Percentiles rank a stretch among this genome's conserved stretches.
phyloP scores from a whole-genome alignment of 768 basidiomycete genomes.

The Pleurotus cornucopiae region DNA sequence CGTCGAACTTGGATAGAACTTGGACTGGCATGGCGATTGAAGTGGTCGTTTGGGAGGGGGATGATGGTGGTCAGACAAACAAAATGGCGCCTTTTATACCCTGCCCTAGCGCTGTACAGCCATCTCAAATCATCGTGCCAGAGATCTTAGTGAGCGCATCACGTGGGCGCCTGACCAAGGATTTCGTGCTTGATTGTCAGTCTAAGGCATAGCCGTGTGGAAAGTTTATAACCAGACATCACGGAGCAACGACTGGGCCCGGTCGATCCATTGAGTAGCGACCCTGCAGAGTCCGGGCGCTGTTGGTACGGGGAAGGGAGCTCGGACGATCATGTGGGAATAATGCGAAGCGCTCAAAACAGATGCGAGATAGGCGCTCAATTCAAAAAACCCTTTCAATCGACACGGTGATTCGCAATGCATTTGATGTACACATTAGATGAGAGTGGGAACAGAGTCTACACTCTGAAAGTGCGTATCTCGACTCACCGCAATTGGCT shows the following conservation, averaged over 20 bases:
- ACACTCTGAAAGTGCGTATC: conserved; percentile 84
- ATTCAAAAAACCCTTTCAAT: neutral
- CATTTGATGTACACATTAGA: conserved; percentile 96
- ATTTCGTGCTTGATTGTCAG: conserved; percentile 4
- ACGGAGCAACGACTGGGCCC: too few species aligned
- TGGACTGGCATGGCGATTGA: neutral
- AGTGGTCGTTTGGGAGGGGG: neutral
- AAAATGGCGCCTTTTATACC: neutral
- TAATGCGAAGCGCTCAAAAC: neutral
- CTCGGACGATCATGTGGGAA: neutral
- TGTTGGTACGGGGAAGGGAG: neutral
- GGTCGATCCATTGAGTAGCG: neutral
- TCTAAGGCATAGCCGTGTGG: neutral
- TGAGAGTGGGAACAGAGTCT: conserved; percentile 72
- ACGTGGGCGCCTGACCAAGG: conserved; percentile 5
- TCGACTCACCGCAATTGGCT: neutral
- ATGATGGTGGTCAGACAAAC: neutral
- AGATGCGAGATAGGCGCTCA: neutral
- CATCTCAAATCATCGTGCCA: neutral
- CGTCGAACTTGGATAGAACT: neutral
- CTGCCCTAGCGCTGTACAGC: neutral
- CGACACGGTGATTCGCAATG: conserved; percentile 41
- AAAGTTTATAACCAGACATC: too few species aligned
- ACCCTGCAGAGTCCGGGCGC: neutral
- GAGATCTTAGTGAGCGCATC: conserved; percentile 3